Conservation (phyloP, 768 basidiomycete genomes). For the Cystoderma amianthinum region DNA sequence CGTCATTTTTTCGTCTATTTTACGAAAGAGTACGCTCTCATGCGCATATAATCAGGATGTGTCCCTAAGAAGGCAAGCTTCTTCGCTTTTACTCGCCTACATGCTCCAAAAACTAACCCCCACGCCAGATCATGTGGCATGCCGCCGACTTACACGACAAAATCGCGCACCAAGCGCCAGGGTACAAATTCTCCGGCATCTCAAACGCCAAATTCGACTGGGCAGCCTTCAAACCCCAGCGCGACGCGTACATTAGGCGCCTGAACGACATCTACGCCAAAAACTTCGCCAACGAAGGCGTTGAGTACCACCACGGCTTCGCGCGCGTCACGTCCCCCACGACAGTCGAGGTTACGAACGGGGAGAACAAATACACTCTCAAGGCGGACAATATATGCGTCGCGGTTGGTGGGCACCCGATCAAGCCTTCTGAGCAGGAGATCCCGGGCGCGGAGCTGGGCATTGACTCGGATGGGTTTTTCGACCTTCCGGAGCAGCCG, state of each 20-base stretch:
- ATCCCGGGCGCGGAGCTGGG: constrained; percentile 91
- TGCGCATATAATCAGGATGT: constrained; percentile 52
- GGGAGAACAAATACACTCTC: constrained; percentile 67
- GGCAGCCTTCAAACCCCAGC: constrained; percentile 85
- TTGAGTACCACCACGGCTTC: constrained; percentile 80
- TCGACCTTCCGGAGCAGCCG: constrained; percentile 85
- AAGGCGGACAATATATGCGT: constrained; percentile 74
- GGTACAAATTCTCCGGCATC: constrained; percentile 64
- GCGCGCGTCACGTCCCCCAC: constrained; percentile 66
- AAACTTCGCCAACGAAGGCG: constrained; percentile 82
- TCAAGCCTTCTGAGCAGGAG: constrained; percentile 64
- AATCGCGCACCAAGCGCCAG: constrained; percentile 64
- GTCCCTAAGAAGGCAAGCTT: constrained; percentile 87
- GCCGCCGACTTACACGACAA: constrained; percentile 88
- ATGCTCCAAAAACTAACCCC: not conserved
- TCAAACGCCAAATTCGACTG: constrained; percentile 72
- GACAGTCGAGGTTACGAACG: constrained; percentile 64
- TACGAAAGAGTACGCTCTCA: not conserved
- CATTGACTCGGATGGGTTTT: constrained; percentile 94
- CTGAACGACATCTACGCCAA: constrained; percentile 89
- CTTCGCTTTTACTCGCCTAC: not conserved
- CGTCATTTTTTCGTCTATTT: constrained; percentile 19
- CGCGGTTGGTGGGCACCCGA: constrained; percentile 84
- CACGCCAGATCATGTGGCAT: constrained; percentile 90
- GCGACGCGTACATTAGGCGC: constrained; percentile 89